Conservation (phyloP, 495 filamentous ascomycete genomes). For the Collariella sp. region DNA sequence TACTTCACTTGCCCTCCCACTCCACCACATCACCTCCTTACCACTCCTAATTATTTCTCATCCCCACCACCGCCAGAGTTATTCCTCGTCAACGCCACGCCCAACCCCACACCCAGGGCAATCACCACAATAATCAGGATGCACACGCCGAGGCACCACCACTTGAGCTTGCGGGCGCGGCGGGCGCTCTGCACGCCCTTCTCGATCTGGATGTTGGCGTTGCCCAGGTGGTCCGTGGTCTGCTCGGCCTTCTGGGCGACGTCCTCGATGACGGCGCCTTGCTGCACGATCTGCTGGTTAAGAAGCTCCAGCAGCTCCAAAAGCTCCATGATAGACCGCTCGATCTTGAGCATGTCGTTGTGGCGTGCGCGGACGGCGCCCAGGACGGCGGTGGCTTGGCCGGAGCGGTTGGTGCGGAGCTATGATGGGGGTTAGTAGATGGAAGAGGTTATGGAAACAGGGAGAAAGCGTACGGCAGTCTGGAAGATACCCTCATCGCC, state of each 20-base stretch:
- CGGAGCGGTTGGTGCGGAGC: constrained; percentile 62
- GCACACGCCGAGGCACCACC: constrained; percentile 56
- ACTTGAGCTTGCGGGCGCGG: constrained; percentile 57
- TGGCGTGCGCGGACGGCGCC: constrained; percentile 67
- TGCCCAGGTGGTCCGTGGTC: constrained; percentile 48
- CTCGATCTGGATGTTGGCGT: constrained; percentile 52
- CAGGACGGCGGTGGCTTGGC: constrained; percentile 56
- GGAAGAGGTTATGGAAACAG: constrained; percentile 8
- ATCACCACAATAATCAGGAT: constrained; percentile 49
- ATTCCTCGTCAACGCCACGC: constrained; percentile 20
- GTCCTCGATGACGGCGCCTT: constrained; percentile 47
- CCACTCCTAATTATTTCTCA: not conserved
- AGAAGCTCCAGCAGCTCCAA: constrained; percentile 59
- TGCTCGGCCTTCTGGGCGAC: constrained; percentile 49
- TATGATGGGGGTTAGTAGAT: constrained; percentile 20
- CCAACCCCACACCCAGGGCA: constrained; percentile 40
- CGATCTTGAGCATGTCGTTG: constrained; percentile 65
- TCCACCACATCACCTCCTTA: no score
- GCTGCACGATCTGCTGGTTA: constrained; percentile 54
- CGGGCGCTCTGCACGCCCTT: constrained; percentile 51
- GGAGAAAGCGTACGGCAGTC: constrained; percentile 49
- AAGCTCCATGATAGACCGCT: constrained; percentile 56
- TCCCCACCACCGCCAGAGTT: not conserved
- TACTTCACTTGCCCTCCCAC: no score
- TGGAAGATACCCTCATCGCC: constrained; percentile 70